These are phyloP conservation scores for Rubia balearica DNA, from an alignment of 305 asterid species.

Conservation along the genomic window DNA sequence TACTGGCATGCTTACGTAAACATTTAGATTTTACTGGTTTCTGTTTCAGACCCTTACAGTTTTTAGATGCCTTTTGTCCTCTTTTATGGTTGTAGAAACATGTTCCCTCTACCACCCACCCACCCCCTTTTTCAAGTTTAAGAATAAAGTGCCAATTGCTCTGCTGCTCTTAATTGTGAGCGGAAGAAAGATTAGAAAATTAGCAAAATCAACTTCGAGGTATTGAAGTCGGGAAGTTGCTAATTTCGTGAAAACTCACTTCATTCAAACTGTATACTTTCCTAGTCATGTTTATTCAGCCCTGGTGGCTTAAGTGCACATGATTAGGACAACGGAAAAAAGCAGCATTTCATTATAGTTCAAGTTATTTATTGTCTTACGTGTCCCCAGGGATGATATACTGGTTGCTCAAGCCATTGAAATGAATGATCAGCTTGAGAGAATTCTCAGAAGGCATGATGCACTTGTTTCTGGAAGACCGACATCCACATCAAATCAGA, in stretches of 20 bases:
- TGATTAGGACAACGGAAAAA: background rate
- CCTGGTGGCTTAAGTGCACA: background rate
- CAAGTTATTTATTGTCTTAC: too few relatives aligned
- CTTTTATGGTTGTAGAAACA: too few relatives aligned
- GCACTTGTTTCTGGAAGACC: constrained; percentile 52
- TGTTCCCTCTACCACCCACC: too few relatives aligned
- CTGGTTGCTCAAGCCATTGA: constrained; percentile 67
- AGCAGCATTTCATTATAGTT: background rate
- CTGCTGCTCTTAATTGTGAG: too few relatives aligned
- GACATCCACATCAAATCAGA: constrained; percentile 47
- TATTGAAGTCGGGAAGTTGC: background rate
- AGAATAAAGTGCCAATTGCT: too few relatives aligned
- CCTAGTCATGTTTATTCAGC: background rate
- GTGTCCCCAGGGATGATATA: constrained; percentile 59
- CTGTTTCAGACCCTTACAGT: too few relatives aligned
- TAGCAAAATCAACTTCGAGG: background rate
- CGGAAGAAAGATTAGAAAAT: background rate
- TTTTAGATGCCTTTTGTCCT: too few relatives aligned
- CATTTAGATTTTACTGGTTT: too few relatives aligned
- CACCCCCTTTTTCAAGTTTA: too few relatives aligned
- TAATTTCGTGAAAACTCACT: background rate
- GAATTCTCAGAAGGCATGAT: constrained; percentile 67
- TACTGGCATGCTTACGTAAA: too few relatives aligned
- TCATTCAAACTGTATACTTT: background rate
- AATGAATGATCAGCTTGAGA: constrained; percentile 84